These are phyloP conservation scores for Neurospora terricola DNA, from an alignment of 495 filamentous ascomycete genomes.

Conservation along the genomic window DNA sequence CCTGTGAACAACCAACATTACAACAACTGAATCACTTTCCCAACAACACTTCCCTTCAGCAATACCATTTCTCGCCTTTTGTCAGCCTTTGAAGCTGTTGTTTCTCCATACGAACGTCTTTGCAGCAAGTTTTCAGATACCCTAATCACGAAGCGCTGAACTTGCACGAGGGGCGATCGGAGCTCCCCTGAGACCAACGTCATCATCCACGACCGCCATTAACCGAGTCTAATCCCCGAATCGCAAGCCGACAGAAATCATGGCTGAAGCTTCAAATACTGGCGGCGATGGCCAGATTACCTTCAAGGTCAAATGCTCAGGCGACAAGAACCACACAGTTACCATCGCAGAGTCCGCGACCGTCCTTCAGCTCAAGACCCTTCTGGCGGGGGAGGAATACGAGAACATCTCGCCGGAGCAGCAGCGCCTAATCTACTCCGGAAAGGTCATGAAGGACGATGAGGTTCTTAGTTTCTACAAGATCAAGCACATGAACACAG, in stretches of 20 bases:
- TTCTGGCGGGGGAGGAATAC: slow-evolving; percentile 68
- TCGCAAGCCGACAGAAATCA: slow-evolving; percentile 15
- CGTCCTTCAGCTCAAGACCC: slow-evolving; percentile 79
- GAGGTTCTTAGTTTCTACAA: slow-evolving; percentile 81
- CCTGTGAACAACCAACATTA: not conserved
- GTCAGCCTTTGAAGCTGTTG: not conserved
- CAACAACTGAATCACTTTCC: not conserved
- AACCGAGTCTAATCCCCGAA: not conserved
- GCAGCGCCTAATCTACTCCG: slow-evolving; percentile 94
- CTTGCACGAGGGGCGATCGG: not conserved
- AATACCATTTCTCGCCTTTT: not conserved
- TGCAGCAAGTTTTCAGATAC: not conserved
- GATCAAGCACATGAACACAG: slow-evolving; percentile 89
- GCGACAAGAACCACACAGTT: slow-evolving; percentile 72
- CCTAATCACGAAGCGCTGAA: not conserved
- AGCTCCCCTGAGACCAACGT: slow-evolving; percentile 2
- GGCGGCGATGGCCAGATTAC: slow-evolving; percentile 53
- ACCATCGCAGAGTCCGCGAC: slow-evolving; percentile 68
- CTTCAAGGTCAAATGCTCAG: slow-evolving; percentile 89
- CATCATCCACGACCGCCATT: slow-evolving; percentile 7
- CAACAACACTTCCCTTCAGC: not conserved
- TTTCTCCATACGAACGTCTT: not conserved
- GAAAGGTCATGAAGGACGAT: slow-evolving; percentile 87
- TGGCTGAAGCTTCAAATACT: slow-evolving; percentile 46
- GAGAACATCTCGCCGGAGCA: slow-evolving; percentile 76